A percentile compares a stretch with the other conserved stretches of the same genome.
Conservation (phyloP, 441 rosid species). For the Codiaeum variegatum region DNA sequence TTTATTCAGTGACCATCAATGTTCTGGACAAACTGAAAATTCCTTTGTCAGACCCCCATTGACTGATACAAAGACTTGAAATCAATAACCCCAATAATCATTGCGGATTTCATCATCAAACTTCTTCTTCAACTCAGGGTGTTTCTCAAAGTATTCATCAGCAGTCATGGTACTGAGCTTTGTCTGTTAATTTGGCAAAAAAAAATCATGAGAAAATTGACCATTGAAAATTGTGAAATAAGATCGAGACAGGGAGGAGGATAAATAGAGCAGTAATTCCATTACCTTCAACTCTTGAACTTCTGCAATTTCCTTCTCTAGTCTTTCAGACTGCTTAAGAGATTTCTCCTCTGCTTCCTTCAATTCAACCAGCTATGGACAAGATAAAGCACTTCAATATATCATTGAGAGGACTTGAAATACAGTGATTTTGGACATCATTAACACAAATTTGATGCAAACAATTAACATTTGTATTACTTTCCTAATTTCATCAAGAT, state of each 20-base stretch:
- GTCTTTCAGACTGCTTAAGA: conserved; percentile 67
- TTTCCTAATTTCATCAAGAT: background rate
- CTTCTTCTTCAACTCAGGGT: conserved; percentile 92
- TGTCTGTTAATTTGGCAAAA: conserved; percentile 39
- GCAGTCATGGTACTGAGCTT: conserved; percentile 98
- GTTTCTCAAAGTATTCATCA: conserved; percentile 90
- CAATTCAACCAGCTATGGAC: conserved; percentile 64
- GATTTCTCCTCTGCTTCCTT: conserved; percentile 86
- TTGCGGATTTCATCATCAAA: conserved; percentile 85
- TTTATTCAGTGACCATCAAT: conserved; percentile 12
- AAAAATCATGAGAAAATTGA: background rate
- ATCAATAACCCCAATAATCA: conserved; percentile 34
- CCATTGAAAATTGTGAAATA: background rate
- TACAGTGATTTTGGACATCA: background rate
- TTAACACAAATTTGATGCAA: background rate
- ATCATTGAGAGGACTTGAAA: background rate
- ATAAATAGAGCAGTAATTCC: background rate
- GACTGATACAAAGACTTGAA: background rate
- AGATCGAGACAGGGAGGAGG: background rate
- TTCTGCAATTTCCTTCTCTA: conserved; percentile 81
- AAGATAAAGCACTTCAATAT: conserved; percentile 5
- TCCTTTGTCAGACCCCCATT: background rate
- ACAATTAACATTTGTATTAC: background rate
- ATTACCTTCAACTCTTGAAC: conserved; percentile 80
- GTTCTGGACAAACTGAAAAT: background rate